A percentile compares a stretch with the other conserved stretches of the same genome.
Evolutionary conservation across 192 early-diverging fungal genomes (phyloP).

Genomic region (Mortierella antarctica): DNA sequence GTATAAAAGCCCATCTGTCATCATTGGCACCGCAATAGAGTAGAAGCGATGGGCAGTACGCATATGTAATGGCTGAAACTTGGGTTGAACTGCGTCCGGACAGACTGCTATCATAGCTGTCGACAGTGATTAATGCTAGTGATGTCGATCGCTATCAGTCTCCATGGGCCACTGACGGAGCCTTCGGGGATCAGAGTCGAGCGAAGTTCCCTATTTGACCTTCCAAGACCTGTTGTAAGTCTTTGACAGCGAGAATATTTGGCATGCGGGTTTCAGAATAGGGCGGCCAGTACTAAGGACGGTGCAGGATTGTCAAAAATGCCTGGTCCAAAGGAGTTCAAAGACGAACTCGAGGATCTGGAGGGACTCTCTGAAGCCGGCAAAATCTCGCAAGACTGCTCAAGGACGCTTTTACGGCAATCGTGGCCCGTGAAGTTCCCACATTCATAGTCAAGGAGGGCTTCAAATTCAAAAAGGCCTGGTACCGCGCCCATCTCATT

Average conservation of each 20-base stretch:
- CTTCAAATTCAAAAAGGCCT: constrained; percentile 6
- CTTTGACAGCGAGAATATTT: constrained; percentile 7
- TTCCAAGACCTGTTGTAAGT: constrained; percentile 13
- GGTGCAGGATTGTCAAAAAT: constrained; percentile 4
- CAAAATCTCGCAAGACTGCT: neutral
- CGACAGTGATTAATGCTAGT: too few species aligned
- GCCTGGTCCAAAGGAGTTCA: neutral
- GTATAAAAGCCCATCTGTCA: too few species aligned
- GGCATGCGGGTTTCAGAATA: constrained; percentile 1
- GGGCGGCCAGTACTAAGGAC: neutral
- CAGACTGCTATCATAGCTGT: too few species aligned
- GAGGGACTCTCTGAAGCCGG: neutral
- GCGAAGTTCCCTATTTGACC: constrained; percentile 1
- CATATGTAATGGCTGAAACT: too few species aligned
- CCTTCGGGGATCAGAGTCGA: constrained; percentile 3
- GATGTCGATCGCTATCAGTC: neutral
- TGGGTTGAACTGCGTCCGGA: too few species aligned
- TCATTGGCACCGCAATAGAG: too few species aligned
- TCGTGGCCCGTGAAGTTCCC: neutral
- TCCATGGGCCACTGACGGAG: constrained; percentile 4
- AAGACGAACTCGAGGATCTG: constrained; percentile 1
- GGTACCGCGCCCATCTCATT: constrained; percentile 5
- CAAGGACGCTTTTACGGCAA: constrained; percentile 5
- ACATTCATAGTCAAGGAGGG: constrained; percentile 3
- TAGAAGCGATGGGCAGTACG: too few species aligned